Evolutionary conservation across 441 rosid species (phyloP).

Genomic region (Bruguiera hainesii): DNA sequence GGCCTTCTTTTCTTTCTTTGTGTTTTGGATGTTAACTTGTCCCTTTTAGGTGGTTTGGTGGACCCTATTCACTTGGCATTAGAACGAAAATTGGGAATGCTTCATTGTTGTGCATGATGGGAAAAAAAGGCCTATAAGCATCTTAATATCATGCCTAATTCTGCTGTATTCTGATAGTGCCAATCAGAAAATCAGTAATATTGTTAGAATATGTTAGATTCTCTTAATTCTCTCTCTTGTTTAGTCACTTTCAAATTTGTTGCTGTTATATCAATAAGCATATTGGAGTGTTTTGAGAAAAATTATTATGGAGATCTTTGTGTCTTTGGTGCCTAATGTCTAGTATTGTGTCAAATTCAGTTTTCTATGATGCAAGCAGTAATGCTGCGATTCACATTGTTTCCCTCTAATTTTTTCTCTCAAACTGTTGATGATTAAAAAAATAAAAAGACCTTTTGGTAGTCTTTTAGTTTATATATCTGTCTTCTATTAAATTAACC

Average conservation of each 20-base stretch:
- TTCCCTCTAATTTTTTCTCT: background rate
- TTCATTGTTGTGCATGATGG: too few relatives aligned
- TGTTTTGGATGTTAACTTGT: background rate
- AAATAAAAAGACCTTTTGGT: background rate
- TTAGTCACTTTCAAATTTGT: too few relatives aligned
- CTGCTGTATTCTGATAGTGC: constrained; percentile 12
- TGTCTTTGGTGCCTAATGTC: background rate
- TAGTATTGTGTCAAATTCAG: background rate
- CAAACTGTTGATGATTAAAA: constrained; percentile 3
- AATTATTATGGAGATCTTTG: background rate
- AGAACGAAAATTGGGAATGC: too few relatives aligned
- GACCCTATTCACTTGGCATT: too few relatives aligned
- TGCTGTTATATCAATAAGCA: background rate
- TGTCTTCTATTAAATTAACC: constrained; percentile 4
- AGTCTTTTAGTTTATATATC: background rate
- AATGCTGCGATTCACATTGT: background rate
- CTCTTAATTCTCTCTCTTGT: too few relatives aligned
- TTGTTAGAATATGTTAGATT: too few relatives aligned
- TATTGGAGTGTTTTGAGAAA: background rate
- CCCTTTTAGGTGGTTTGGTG: too few relatives aligned
- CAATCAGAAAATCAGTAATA: constrained; percentile 8
- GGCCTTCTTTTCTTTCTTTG: background rate
- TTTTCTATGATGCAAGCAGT: constrained; percentile 3
- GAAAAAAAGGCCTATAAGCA: too few relatives aligned
- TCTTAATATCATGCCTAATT: too few relatives aligned